phyloP scores from a whole-genome alignment of 306 rosid species.

The Pyrus pyrifolia region DNA sequence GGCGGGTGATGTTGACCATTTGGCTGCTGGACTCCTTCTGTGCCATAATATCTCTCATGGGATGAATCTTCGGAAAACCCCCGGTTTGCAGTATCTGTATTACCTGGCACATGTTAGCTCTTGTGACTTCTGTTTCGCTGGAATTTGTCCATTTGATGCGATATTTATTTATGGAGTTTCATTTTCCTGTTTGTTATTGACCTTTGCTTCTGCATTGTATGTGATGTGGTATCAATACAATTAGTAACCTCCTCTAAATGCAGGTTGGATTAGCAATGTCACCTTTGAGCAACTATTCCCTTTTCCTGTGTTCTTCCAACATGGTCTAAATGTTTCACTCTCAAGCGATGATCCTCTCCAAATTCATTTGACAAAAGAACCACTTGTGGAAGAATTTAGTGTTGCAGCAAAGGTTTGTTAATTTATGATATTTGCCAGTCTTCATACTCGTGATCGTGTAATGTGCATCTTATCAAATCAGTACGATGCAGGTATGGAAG shows the following conservation, averaged over 20 bases:
- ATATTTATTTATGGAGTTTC: not conserved
- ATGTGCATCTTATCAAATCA: not conserved
- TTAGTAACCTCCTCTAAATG: constrained; percentile 11
- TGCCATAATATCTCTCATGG: constrained; percentile 88
- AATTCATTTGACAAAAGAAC: constrained; percentile 45
- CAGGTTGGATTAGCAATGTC: constrained; percentile 77
- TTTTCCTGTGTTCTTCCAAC: constrained; percentile 50
- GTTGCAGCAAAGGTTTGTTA: constrained; percentile 38
- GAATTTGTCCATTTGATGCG: not conserved
- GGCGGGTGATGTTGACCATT: constrained; percentile 90
- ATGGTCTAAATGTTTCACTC: constrained; percentile 79
- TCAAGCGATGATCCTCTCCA: constrained; percentile 78
- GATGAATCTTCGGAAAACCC: constrained; percentile 69
- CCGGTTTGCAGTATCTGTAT: not conserved
- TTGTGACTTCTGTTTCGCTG: not conserved
- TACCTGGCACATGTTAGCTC: not conserved
- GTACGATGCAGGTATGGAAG: constrained; percentile 64
- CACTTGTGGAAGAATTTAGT: constrained; percentile 47
- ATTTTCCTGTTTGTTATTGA: not conserved
- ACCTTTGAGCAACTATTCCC: constrained; percentile 82
- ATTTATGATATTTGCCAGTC: not conserved
- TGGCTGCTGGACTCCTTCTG: constrained; percentile 48
- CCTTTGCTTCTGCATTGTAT: not conserved
- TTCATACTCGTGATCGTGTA: not conserved
- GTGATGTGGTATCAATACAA: not conserved